Percentiles rank a stretch among this genome's conserved stretches.
Evolutionary conservation across 75 land plant species (phyloP).

Genomic region (Pinus albicaulis): DNA sequence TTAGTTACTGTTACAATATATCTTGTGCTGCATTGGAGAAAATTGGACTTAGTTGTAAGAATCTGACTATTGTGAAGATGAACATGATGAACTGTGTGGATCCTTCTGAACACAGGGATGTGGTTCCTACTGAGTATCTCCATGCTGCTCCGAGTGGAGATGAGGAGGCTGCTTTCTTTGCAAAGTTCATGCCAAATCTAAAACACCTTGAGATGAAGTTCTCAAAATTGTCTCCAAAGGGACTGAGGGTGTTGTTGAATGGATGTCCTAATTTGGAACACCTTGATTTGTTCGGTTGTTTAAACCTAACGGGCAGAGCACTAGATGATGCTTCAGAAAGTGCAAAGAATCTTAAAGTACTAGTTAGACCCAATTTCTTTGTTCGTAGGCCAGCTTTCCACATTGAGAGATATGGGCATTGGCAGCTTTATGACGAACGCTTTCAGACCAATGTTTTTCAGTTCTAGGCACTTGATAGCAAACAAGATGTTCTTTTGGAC

Average conservation of each 20-base stretch:
- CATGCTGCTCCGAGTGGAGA: slow-evolving; percentile 53
- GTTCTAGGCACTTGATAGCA: slow-evolving; percentile 8
- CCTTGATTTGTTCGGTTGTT: slow-evolving; percentile 56
- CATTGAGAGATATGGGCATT: slow-evolving; percentile 60
- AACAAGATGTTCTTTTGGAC: neutral
- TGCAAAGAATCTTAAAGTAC: slow-evolving; percentile 30
- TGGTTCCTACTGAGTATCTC: slow-evolving; percentile 59
- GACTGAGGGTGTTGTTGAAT: slow-evolving; percentile 28
- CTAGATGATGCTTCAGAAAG: slow-evolving; percentile 18
- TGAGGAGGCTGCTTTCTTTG: slow-evolving; percentile 50
- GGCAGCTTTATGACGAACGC: slow-evolving; percentile 63
- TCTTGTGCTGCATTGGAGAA: slow-evolving; percentile 46
- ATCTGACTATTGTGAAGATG: slow-evolving; percentile 48
- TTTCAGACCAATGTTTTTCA: slow-evolving; percentile 52
- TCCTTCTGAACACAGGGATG: slow-evolving; percentile 48
- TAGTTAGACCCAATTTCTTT: slow-evolving; percentile 34
- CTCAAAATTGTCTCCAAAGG: slow-evolving; percentile 36
- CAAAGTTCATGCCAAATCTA: slow-evolving; percentile 55
- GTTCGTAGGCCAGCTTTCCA: slow-evolving; percentile 33
- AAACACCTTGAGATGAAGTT: slow-evolving; percentile 51
- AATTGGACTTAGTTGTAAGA: slow-evolving; percentile 50
- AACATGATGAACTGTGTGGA: slow-evolving; percentile 63
- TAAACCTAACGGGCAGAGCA: slow-evolving; percentile 41
- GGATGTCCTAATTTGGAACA: slow-evolving; percentile 43
- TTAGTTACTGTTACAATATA: slow-evolving; percentile 70